A percentile compares a stretch with the other conserved stretches of the same genome.
Evolutionary conservation across 140 eudicot species (phyloP).

Genomic region (Erigeron philadelphicus): DNA sequence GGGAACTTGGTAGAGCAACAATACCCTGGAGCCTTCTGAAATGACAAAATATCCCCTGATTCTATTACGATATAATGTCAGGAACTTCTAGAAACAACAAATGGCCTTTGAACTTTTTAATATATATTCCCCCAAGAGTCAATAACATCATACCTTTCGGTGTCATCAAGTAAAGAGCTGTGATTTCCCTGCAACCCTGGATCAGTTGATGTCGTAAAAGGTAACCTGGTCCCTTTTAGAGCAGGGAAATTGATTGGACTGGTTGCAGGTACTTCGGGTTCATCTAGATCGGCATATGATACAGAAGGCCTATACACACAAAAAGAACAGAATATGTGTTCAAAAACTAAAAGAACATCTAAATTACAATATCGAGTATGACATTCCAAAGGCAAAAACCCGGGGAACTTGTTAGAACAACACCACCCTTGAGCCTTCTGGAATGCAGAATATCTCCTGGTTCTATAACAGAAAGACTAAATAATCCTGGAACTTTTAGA

Average conservation of each 20-base stretch:
- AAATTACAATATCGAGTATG: background rate
- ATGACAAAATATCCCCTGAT: background rate
- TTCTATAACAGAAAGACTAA: background rate
- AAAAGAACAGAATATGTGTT: background rate
- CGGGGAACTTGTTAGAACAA: background rate
- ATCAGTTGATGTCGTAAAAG: conserved; percentile 39
- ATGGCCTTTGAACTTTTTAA: background rate
- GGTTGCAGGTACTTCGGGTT: conserved; percentile 34
- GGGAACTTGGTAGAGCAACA: background rate
- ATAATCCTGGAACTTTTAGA: background rate
- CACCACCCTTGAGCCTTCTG: background rate
- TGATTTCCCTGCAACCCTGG: conserved; percentile 34
- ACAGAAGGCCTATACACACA: conserved; percentile 31
- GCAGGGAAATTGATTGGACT: conserved; percentile 40
- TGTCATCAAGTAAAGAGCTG: conserved; percentile 37
- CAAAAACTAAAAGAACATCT: background rate
- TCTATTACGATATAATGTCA: background rate
- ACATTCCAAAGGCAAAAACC: background rate
- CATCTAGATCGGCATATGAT: conserved; percentile 31
- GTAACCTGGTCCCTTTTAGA: conserved; percentile 57
- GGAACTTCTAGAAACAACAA: background rate
- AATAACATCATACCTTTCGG: conserved; percentile 38
- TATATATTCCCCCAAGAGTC: background rate
- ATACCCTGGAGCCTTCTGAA: background rate
- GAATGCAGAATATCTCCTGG: background rate